Conservation (phyloP, 768 basidiomycete genomes). For the Clitopilus passeckerianus region DNA sequence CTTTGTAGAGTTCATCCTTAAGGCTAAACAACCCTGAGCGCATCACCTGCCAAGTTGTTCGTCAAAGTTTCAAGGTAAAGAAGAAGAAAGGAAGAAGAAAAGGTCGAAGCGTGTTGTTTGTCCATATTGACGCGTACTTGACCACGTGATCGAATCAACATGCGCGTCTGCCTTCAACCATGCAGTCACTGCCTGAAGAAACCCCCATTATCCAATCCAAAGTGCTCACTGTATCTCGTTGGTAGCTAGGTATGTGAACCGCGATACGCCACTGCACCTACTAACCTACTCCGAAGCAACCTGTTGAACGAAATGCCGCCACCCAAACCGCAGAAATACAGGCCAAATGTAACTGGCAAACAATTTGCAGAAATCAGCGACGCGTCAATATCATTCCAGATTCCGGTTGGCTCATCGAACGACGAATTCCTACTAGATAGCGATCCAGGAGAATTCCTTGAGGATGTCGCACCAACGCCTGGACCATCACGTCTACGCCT, state of each 20-base stretch:
- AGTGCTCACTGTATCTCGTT: no score
- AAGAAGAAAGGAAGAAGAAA: no score
- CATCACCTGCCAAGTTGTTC: no score
- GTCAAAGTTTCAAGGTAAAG: no score
- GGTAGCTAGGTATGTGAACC: not conserved
- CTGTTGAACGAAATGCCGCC: no score
- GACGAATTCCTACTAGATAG: conserved; percentile 49
- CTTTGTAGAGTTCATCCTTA: no score
- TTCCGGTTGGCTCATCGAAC: conserved; percentile 33
- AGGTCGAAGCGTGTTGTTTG: not conserved
- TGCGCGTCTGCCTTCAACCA: not conserved
- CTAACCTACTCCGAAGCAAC: not conserved
- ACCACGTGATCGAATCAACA: not conserved
- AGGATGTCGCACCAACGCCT: conserved; percentile 31
- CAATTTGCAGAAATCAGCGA: conserved; percentile 53
- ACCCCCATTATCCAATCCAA: no score
- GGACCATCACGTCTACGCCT: conserved; percentile 12
- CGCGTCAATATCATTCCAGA: conserved; percentile 51
- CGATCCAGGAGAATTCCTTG: conserved; percentile 45
- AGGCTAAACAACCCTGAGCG: no score
- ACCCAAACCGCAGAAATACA: not conserved
- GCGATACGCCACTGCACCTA: not conserved
- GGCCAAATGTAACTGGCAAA: conserved; percentile 35
- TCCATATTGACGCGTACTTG: not conserved
- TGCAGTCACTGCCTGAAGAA: no score